Conservation (phyloP, 108 stramenopile genomes). For the Bacterosira constricta region DNA sequence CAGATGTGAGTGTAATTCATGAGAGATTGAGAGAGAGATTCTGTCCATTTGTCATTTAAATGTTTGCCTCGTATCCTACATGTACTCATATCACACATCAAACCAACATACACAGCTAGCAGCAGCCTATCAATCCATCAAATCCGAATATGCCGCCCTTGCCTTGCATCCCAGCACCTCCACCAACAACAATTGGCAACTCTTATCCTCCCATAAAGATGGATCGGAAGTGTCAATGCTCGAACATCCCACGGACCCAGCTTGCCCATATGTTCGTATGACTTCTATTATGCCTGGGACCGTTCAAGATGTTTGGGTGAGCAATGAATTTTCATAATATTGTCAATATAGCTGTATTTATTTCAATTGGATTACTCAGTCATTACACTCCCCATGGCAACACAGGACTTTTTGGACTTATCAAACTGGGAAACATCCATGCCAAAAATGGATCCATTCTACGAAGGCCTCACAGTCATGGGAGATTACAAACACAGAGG, state of each 20-base stretch:
- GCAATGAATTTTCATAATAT: background rate
- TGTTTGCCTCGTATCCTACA: too few species aligned
- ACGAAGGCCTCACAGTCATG: constrained; percentile 54
- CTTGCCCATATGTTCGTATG: constrained; percentile 76
- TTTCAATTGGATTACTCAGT: background rate
- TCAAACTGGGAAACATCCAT: constrained; percentile 59
- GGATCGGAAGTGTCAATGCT: constrained; percentile 54
- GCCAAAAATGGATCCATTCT: constrained; percentile 81
- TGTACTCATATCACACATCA: too few species aligned
- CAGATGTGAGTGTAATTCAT: constrained; percentile 6
- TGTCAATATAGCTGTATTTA: background rate
- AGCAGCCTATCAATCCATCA: constrained; percentile 18
- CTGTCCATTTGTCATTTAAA: too few species aligned
- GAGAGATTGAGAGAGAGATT: too few species aligned
- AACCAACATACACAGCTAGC: too few species aligned
- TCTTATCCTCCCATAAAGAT: constrained; percentile 24
- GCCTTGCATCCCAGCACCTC: background rate
- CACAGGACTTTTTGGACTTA: constrained; percentile 48
- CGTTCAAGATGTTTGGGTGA: constrained; percentile 55
- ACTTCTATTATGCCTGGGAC: constrained; percentile 52
- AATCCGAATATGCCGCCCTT: constrained; percentile 14
- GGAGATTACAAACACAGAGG: constrained; percentile 40
- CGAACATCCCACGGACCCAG: constrained; percentile 59
- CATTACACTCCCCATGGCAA: background rate
- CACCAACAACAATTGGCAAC: background rate